Percentiles rank a stretch among this genome's conserved stretches.
Evolutionary conservation across 371 early-diverging fungal species (phyloP).

Genomic region (Dichotomocladium elegans): DNA sequence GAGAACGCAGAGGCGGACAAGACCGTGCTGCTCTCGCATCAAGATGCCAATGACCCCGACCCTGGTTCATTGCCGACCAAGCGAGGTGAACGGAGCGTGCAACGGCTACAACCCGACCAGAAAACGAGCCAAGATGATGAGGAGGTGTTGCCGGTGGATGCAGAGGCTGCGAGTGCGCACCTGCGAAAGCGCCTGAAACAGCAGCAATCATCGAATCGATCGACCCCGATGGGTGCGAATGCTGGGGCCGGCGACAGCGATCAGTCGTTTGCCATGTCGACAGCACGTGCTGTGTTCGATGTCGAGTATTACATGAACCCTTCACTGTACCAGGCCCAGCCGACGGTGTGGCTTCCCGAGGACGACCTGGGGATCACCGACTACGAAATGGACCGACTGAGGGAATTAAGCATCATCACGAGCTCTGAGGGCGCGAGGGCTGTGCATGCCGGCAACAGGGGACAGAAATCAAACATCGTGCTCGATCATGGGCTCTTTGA

Average conservation of each 20-base stretch:
- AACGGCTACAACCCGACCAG: not conserved
- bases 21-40: not conserved
- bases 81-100: not conserved
- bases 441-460: constrained; percentile 1
- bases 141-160: not conserved
- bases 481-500: constrained; percentile 9
- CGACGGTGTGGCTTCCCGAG: constrained; percentile 17
- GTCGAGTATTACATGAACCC: constrained; percentile 15
- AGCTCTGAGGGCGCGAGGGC: constrained; percentile 1
- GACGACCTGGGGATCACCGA: constrained; percentile 20
- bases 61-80: too few species aligned
- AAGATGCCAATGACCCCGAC: too few species aligned
- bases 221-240: not conserved
- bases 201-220: not conserved
- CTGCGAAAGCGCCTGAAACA: not conserved
- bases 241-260: not conserved
- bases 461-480: constrained; percentile 10
- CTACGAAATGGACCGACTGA: constrained; percentile 6
- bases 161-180: not conserved
- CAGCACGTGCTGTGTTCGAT: constrained; percentile 2
- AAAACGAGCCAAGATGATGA: not conserved
- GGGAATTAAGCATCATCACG: not conserved
- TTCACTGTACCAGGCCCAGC: constrained; percentile 7
- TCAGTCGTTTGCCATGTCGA: not conserved
- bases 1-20: not conserved